phyloP scores from a whole-genome alignment of 148 eudicot genomes.

The Chenopodium formosanum region DNA sequence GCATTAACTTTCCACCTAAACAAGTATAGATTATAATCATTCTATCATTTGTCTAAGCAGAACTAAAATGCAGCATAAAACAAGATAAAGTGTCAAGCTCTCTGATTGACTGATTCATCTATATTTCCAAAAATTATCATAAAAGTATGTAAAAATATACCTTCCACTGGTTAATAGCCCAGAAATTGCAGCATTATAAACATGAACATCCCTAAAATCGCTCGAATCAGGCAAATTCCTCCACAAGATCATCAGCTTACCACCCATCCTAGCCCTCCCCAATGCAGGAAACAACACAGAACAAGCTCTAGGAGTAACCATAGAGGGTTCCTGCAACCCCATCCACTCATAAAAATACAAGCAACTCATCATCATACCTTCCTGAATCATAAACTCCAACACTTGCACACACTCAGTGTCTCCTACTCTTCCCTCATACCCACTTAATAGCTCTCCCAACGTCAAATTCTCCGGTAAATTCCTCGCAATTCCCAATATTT shows the following conservation, averaged over 20 bases:
- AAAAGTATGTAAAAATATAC: slow-evolving; percentile 31
- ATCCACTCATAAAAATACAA: slow-evolving; percentile 93
- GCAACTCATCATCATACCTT: slow-evolving; percentile 58
- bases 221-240: slow-evolving; percentile 54
- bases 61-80: background rate
- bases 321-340: slow-evolving; percentile 68
- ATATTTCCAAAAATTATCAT: background rate
- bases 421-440: slow-evolving; percentile 58
- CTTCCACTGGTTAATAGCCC: slow-evolving; percentile 69
- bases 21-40: background rate
- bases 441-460: slow-evolving; percentile 59
- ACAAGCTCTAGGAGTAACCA: slow-evolving; percentile 60
- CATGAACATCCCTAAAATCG: slow-evolving; percentile 71
- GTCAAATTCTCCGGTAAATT: slow-evolving; percentile 59
- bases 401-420: slow-evolving; percentile 62
- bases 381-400: slow-evolving; percentile 58
- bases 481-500: slow-evolving; percentile 56
- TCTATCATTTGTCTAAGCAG: background rate
- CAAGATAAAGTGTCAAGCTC: background rate
- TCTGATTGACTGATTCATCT: too few species aligned
- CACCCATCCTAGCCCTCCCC: slow-evolving; percentile 70
- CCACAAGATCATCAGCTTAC: slow-evolving; percentile 65
- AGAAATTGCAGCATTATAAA: slow-evolving; percentile 81
- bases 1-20: background rate
- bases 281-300: slow-evolving; percentile 65